These are phyloP conservation scores for Ophiocytium majus DNA, from an alignment of 352 stramenopile genomes.

Conservation along the genomic window DNA sequence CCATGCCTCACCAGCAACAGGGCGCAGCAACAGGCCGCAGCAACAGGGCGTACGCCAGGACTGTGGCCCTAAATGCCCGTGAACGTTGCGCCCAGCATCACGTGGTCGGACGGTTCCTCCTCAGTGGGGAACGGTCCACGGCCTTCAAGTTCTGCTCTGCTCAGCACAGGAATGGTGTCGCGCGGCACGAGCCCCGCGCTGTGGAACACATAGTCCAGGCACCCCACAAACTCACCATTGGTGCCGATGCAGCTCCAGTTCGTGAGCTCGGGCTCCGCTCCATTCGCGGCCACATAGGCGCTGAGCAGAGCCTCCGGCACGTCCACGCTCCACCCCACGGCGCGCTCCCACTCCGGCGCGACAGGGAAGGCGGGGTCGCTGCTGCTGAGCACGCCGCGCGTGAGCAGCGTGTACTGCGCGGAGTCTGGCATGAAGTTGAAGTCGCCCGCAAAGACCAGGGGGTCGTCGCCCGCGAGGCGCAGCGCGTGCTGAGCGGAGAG, in stretches of 20 bases:
- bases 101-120: conserved; percentile 73
- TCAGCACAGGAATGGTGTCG: conserved; percentile 1
- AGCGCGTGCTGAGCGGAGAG: conserved; percentile 61
- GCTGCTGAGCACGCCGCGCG: conserved; percentile 57
- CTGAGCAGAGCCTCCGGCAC: conserved; percentile 44
- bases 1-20: no score
- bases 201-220: conserved; percentile 77
- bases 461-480: conserved; percentile 50
- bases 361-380: conserved; percentile 59
- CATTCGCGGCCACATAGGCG: conserved; percentile 62
- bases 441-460: conserved; percentile 72
- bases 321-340: conserved; percentile 30
- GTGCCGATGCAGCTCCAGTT: conserved; percentile 63
- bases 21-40: no score
- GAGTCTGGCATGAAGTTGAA: conserved; percentile 76
- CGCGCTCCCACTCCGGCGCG: conserved; percentile 27
- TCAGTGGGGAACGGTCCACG: conserved; percentile 67
- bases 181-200: conserved; percentile 34
- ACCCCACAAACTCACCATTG: conserved; percentile 68
- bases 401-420: conserved; percentile 69
- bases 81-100: conserved; percentile 67
- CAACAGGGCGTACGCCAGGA: no score
- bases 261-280: conserved; percentile 73
- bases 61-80: no score
- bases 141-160: neutral